These are phyloP conservation scores for Linnemannia elongata DNA, from an alignment of 192 early-diverging fungal genomes.

Conservation along the genomic window DNA sequence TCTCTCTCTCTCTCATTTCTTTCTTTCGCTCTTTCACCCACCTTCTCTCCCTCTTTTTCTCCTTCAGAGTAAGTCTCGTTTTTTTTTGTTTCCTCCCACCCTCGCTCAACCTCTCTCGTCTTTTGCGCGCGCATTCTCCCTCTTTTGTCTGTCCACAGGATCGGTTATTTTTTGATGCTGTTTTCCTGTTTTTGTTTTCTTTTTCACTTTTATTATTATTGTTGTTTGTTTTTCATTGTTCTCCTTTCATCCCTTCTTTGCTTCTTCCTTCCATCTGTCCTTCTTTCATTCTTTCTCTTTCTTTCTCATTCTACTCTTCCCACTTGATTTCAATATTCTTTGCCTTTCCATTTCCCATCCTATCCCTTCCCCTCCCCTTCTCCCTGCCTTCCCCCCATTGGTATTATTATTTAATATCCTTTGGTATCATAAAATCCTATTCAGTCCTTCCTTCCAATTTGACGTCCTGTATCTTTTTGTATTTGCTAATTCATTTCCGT, in stretches of 20 bases:
- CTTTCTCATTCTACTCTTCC: not conserved
- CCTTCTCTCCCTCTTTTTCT: not conserved
- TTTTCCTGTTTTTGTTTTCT: not conserved
- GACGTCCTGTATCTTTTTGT: not conserved
- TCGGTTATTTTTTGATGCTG: not conserved
- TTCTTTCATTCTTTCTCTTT: not conserved
- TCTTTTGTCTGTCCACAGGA: not conserved
- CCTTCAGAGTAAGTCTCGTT: not conserved
- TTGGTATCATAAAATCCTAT: slow-evolving; percentile 40
- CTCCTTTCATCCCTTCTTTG: not conserved
- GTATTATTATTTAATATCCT: slow-evolving; percentile 45
- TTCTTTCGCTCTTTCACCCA: too few relatives aligned
- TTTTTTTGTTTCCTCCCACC: not conserved
- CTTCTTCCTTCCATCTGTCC: slow-evolving; percentile 8
- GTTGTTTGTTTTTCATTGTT: not conserved
- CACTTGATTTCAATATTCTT: not conserved
- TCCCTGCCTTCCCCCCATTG: slow-evolving; percentile 12
- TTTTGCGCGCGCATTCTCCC: not conserved
- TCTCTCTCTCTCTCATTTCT: not conserved
- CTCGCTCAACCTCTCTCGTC: not conserved
- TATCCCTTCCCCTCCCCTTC: not conserved
- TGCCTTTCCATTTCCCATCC: not conserved
- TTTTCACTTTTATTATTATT: not conserved
- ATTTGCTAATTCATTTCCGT: not conserved
- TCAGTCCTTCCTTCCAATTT: not conserved